Conservation (phyloP, 257 asterid species). For the Fraxinus excelsior region DNA sequence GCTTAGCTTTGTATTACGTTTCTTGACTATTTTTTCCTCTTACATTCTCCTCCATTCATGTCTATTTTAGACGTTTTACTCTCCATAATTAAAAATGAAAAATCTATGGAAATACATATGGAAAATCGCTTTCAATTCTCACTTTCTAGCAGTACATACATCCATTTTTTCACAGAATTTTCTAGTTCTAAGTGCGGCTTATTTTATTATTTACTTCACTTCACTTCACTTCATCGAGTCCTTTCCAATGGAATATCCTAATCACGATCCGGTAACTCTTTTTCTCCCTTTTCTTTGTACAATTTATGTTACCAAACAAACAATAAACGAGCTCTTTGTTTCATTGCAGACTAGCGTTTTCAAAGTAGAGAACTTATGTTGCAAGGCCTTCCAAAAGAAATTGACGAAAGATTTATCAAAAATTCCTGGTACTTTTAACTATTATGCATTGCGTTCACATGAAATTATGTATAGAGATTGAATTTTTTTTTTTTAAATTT, state of each 20-base stretch:
- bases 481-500: neutral
- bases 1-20: too few relatives aligned
- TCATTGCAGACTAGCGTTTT: slow-evolving; percentile 26
- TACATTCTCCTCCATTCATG: too few relatives aligned
- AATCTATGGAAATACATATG: too few relatives aligned
- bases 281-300: neutral
- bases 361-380: slow-evolving; percentile 33
- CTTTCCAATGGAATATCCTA: slow-evolving; percentile 17
- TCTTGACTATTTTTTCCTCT: too few relatives aligned
- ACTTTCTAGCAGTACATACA: neutral
- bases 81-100: neutral
- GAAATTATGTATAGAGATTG: neutral
- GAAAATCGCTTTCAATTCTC: too few relatives aligned
- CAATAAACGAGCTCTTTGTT: neutral
- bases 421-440: slow-evolving; percentile 30
- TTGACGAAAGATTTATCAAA: slow-evolving; percentile 28
- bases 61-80: neutral
- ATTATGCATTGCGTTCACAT: neutral
- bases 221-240: neutral
- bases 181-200: too few relatives aligned
- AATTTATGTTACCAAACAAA: neutral
- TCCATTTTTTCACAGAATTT: neutral
- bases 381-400: slow-evolving; percentile 28
- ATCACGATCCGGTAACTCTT: slow-evolving; percentile 10
- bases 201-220: neutral